Evolutionary conservation across 2,329 filamentous ascomycete genomes (phyloP).

Genomic region (Trichophyton verrucosum): DNA sequence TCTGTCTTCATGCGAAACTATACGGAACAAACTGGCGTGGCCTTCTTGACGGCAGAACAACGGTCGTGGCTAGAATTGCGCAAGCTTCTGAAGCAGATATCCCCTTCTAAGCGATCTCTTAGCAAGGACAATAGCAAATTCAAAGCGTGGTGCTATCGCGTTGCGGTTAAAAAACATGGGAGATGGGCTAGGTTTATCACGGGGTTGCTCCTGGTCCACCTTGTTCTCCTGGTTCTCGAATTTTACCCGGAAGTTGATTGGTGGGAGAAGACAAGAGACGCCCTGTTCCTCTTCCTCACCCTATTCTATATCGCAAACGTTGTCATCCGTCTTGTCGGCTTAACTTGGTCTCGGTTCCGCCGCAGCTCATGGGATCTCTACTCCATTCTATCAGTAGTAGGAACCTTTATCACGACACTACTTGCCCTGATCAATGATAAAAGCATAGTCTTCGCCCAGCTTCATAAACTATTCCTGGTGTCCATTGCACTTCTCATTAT

Average conservation of each 20-base stretch:
- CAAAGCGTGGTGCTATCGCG: constrained; percentile 89
- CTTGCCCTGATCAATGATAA: constrained; percentile 52
- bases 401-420: constrained; percentile 70
- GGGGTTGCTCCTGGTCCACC: constrained; percentile 63
- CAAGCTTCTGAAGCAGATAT: constrained; percentile 83
- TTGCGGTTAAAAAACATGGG: constrained; percentile 86
- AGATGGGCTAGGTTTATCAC: constrained; percentile 82
- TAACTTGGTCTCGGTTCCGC: constrained; percentile 84
- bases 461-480: constrained; percentile 91
- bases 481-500: constrained; percentile 82
- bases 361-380: constrained; percentile 94
- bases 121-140: constrained; percentile 62
- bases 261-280: constrained; percentile 60
- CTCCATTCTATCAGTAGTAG: constrained; percentile 64
- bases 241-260: constrained; percentile 60
- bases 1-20: constrained; percentile 99
- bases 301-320: constrained; percentile 75
- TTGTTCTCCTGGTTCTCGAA: constrained; percentile 72
- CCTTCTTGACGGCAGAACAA: constrained; percentile 89
- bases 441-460: constrained; percentile 53
- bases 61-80: constrained; percentile 91
- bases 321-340: constrained; percentile 67
- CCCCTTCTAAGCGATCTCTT: constrained; percentile 83
- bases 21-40: constrained; percentile 94
- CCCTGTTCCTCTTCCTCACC: constrained; percentile 68